A percentile compares a stretch with the other conserved stretches of the same genome.
phyloP scores from a whole-genome alignment of 441 rosid genomes.

The California macrophylla region DNA sequence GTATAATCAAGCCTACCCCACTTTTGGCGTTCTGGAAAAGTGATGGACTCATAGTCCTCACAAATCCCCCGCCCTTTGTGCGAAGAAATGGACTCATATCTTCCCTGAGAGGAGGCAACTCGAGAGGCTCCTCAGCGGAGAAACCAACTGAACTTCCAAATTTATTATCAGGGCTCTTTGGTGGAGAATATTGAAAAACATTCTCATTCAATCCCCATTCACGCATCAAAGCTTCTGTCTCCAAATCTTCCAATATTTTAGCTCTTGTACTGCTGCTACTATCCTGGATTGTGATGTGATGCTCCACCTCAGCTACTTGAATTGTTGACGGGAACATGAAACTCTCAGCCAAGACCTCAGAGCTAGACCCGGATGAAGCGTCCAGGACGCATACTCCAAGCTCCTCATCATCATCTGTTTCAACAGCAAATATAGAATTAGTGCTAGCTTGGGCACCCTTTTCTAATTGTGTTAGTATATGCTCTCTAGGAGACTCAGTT shows the following conservation, averaged over 20 bases:
- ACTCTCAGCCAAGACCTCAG: slow-evolving; percentile 30
- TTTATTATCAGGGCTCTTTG: slow-evolving; percentile 34
- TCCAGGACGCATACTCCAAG: slow-evolving; percentile 33
- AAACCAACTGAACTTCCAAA: slow-evolving; percentile 56
- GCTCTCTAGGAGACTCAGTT: slow-evolving; percentile 93
- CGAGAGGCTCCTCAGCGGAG: slow-evolving; percentile 45
- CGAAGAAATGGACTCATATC: slow-evolving; percentile 77
- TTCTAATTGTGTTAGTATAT: slow-evolving; percentile 74
- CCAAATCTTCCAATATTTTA: slow-evolving; percentile 61
- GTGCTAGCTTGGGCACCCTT: slow-evolving; percentile 33
- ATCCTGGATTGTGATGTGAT: slow-evolving; percentile 23
- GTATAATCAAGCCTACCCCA: slow-evolving; percentile 79
- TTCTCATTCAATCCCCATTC: slow-evolving; percentile 84
- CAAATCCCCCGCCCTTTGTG: slow-evolving; percentile 69
- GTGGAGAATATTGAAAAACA: slow-evolving; percentile 66
- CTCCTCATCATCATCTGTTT: slow-evolving; percentile 39
- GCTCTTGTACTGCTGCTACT: slow-evolving; percentile 42
- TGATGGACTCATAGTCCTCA: slow-evolving; percentile 74
- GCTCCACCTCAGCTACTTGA: slow-evolving; percentile 32
- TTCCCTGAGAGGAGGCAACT: slow-evolving; percentile 66
- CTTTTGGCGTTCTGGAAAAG: slow-evolving; percentile 51
- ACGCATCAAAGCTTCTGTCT: slow-evolving; percentile 77
- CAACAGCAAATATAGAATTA: slow-evolving; percentile 50
- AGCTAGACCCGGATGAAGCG: slow-evolving; percentile 27
- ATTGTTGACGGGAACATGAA: slow-evolving; percentile 36